Percentiles rank a stretch among this genome's conserved stretches.
Conservation (phyloP, 1,139 yeast genomes). For the Petasospora fabianii region DNA sequence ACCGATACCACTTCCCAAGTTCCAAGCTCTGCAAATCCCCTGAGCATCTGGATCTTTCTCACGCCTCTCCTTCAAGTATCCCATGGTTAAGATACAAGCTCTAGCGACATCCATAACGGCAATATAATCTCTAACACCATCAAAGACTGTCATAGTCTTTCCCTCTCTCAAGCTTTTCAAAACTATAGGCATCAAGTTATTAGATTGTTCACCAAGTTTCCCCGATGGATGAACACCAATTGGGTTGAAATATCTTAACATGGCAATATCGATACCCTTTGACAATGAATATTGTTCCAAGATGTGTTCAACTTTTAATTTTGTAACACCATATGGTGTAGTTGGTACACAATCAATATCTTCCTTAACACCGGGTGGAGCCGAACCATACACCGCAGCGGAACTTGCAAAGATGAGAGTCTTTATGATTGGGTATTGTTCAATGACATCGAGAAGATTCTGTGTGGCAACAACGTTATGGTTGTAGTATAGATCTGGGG, state of each 20-base stretch:
- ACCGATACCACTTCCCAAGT: slow-evolving; percentile 79
- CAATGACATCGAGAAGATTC: slow-evolving; percentile 46
- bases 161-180: slow-evolving; percentile 32
- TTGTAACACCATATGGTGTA: slow-evolving; percentile 76
- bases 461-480: slow-evolving; percentile 69
- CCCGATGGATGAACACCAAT: slow-evolving; percentile 88
- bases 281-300: slow-evolving; percentile 51
- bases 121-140: slow-evolving; percentile 72
- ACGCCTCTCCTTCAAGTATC: slow-evolving; percentile 45
- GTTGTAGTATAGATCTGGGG: slow-evolving; percentile 69
- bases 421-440: slow-evolving; percentile 45
- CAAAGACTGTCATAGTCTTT: slow-evolving; percentile 66
- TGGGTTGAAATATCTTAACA: slow-evolving; percentile 75
- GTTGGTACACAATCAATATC: slow-evolving; percentile 41
- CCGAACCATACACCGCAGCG: slow-evolving; percentile 86
- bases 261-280: slow-evolving; percentile 57
- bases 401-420: slow-evolving; percentile 74
- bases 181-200: slow-evolving; percentile 69
- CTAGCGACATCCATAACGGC: slow-evolving; percentile 81
- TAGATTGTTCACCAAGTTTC: slow-evolving; percentile 76
- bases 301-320: slow-evolving; percentile 60
- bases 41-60: slow-evolving; percentile 10
- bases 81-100: slow-evolving; percentile 73
- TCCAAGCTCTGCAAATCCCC: slow-evolving; percentile 75
- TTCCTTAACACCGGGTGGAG: slow-evolving; percentile 27